These are phyloP conservation scores for Nothophytophthora sp. DNA, from an alignment of 352 stramenopile species.

Conservation along the genomic window DNA sequence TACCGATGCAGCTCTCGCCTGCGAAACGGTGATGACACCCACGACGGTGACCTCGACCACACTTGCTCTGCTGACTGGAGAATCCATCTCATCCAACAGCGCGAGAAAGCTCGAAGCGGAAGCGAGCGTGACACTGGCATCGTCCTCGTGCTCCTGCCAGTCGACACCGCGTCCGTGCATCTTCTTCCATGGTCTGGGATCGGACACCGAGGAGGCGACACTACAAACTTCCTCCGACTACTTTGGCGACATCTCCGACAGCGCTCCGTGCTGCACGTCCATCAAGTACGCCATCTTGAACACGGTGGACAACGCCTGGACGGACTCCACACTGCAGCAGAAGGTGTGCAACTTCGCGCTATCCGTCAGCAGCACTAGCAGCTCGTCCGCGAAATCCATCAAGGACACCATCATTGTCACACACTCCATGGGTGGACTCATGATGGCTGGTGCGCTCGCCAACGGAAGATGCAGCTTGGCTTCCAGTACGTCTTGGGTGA, in stretches of 20 bases:
- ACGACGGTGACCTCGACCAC: slow-evolving; percentile 15
- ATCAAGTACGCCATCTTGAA: slow-evolving; percentile 35
- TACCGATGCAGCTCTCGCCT: slow-evolving; percentile 2
- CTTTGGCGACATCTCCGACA: slow-evolving; percentile 28
- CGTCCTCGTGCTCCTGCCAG: slow-evolving; percentile 25
- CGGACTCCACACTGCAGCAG: slow-evolving; percentile 22
- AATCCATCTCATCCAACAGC: slow-evolving; percentile 6
- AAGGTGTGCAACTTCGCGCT: slow-evolving; percentile 34
- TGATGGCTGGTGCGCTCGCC: slow-evolving; percentile 31
- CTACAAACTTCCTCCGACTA: slow-evolving; percentile 22
- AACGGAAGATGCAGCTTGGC: slow-evolving; percentile 36
- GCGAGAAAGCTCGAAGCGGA: slow-evolving; percentile 9
- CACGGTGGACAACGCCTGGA: slow-evolving; percentile 28
- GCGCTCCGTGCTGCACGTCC: slow-evolving; percentile 32
- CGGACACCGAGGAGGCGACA: slow-evolving; percentile 8
- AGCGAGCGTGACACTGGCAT: slow-evolving; percentile 4
- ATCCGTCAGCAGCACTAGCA: slow-evolving; percentile 20
- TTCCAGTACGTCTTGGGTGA: slow-evolving; percentile 32
- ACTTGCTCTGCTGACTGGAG: slow-evolving; percentile 17
- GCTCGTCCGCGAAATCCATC: slow-evolving; percentile 15
- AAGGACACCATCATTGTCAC: slow-evolving; percentile 35
- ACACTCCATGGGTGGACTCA: slow-evolving; percentile 44
- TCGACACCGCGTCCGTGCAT: slow-evolving; percentile 28
- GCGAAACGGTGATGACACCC: slow-evolving; percentile 10
- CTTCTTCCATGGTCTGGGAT: slow-evolving; percentile 36